These are phyloP conservation scores for Trichoderma parareesei DNA, from an alignment of 495 filamentous ascomycete species.

Conservation along the genomic window DNA sequence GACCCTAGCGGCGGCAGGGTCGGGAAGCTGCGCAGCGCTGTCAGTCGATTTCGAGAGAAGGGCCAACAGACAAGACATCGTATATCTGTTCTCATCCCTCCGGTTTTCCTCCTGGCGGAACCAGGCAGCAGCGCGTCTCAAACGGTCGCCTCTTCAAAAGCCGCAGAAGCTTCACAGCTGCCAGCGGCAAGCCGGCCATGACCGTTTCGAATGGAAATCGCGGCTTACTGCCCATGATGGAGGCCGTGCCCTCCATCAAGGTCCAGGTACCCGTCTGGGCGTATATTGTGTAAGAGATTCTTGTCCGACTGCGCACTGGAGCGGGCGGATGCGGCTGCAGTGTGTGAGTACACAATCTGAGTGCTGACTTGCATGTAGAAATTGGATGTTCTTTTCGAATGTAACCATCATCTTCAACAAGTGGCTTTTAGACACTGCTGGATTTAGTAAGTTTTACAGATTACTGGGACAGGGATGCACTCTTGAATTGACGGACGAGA, in stretches of 20 bases:
- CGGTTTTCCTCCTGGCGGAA: background rate
- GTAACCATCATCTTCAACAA: slow-evolving; percentile 93
- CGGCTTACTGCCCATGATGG: background rate
- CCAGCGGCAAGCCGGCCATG: background rate
- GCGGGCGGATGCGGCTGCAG: background rate
- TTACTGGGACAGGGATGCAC: background rate
- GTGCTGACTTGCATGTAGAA: slow-evolving; percentile 33
- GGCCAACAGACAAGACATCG: background rate
- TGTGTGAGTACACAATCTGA: background rate
- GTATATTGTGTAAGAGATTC: background rate
- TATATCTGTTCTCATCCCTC: background rate
- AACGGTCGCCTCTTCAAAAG: background rate
- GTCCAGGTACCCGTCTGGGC: background rate
- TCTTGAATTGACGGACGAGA: background rate
- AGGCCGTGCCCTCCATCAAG: background rate
- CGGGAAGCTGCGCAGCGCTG: background rate
- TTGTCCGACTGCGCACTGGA: background rate
- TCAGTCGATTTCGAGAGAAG: background rate
- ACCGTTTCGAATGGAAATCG: background rate
- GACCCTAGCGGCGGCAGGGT: too few species aligned
- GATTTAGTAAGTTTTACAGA: slow-evolving; percentile 60
- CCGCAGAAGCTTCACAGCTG: background rate
- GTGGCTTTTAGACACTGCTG: slow-evolving; percentile 66
- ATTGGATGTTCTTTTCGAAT: slow-evolving; percentile 85
- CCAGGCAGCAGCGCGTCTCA: background rate